phyloP scores from a whole-genome alignment of 345 rosid genomes.

The Zanthoxylum bungeanum region DNA sequence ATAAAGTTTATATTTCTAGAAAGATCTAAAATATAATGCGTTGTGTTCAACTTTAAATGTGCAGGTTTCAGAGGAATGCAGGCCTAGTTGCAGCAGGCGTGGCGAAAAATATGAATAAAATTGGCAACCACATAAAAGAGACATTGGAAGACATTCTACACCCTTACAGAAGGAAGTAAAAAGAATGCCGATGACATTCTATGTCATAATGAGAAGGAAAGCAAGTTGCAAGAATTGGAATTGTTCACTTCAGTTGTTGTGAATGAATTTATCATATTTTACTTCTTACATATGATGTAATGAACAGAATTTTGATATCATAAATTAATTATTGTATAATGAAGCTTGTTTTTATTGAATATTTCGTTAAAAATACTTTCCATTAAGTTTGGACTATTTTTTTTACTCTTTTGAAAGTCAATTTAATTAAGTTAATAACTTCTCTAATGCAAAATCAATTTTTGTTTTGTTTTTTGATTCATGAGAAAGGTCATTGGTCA shows the following conservation, averaged over 20 bases:
- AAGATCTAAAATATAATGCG: not conserved
- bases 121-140: constrained; percentile 52
- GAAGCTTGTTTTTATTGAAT: too few relatives aligned
- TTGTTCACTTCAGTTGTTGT: too few relatives aligned
- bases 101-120: constrained; percentile 46
- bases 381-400: too few relatives aligned
- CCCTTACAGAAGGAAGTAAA: constrained; percentile 39
- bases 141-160: constrained; percentile 49
- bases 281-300: not conserved
- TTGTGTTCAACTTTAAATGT: not conserved
- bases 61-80: constrained; percentile 63
- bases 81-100: constrained; percentile 63
- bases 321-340: too few relatives aligned
- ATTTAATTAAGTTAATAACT: too few relatives aligned
- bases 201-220: not conserved
- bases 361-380: too few relatives aligned
- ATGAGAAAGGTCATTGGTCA: too few relatives aligned
- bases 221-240: not conserved
- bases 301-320: too few relatives aligned
- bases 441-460: too few relatives aligned
- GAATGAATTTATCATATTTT: too few relatives aligned
- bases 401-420: too few relatives aligned
- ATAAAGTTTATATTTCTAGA: not conserved
- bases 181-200: not conserved
- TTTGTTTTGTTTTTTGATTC: too few relatives aligned